Evolutionary conservation across 306 rosid genomes (phyloP), one percentile per base, ranked within the genome.

Genomic region (Pueraria montana): DNA sequence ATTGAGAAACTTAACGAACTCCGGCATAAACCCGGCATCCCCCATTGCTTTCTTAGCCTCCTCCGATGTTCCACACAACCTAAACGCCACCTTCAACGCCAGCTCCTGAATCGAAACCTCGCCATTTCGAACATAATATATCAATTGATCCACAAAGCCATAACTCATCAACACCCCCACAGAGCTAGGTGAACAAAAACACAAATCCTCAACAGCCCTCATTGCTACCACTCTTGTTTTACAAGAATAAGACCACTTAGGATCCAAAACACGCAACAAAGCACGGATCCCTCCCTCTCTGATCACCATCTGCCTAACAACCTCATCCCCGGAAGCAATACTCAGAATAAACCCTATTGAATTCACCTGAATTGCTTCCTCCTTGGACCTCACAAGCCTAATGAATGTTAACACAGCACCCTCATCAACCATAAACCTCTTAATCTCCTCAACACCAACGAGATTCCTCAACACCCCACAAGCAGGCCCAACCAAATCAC

Each of bases 381-480:
- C 98, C 68, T 80, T 91, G 17, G 95, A 89, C 70, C 82, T 84
- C 68, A 86, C 78, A 21, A 93, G 94, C 82, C 77, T 81, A 30
- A 87, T 71, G 63, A 89, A 93, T 1, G 91, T 91, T 11, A 87
- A 69, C 52, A 93, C 85, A 2, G 89, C 98, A 59, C 90, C 94
- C 72, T 93, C 97, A 76, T 95, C 98, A 4, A 93, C 85, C 97
- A 95, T 85, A 69, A 93, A 95, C 80, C 98, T 90, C 90, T 89
- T 89, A 2, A 95, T 92, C 52, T 95, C 98, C 83, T 90, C 98
- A 42, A 91, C 91, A n/a, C 89, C 90, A 27, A 94, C 85, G 2
- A 95, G 97, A 84, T 95, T 93, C 68, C 87, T 89, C 34, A 95
- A 87, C 7, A 89, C 97, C 55, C 94, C 97, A 74, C 97, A 95